Percentiles rank a stretch among this genome's conserved stretches.
These are phyloP conservation scores for Trichoderma reesei DNA, from an alignment of 495 filamentous ascomycete species.

Conservation along the genomic window DNA sequence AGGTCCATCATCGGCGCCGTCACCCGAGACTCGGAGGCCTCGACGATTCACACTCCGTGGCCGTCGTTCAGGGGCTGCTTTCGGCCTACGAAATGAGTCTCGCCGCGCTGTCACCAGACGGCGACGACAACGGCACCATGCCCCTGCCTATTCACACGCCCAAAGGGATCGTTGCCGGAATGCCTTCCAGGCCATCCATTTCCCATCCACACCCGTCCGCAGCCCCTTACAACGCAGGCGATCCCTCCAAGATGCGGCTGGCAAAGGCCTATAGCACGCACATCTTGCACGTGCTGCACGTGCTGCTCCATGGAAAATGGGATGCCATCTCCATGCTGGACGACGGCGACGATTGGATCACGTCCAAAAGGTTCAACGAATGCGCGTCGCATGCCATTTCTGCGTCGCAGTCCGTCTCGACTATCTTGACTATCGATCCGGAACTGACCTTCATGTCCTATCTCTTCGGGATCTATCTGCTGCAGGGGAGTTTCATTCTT, in stretches of 20 bases:
- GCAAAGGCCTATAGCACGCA: conserved; percentile 65
- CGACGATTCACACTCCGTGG: conserved; percentile 16
- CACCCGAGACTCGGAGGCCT: conserved; percentile 59
- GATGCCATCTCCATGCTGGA: conserved; percentile 49
- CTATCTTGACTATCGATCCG: conserved; percentile 46
- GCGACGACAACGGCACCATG: background rate
- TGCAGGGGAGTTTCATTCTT: conserved; percentile 49
- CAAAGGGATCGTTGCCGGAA: background rate
- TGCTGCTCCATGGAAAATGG: conserved; percentile 49
- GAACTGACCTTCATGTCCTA: conserved; percentile 54
- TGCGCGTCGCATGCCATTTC: conserved; percentile 45
- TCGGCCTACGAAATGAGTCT: conserved; percentile 18
- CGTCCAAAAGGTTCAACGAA: conserved; percentile 41
- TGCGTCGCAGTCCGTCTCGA: conserved; percentile 41
- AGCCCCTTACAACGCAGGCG: conserved; percentile 9
- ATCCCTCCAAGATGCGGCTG: conserved; percentile 41
- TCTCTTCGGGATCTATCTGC: conserved; percentile 50
- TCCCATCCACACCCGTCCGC: background rate
- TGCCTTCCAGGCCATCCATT: background rate
- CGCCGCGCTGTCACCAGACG: background rate
- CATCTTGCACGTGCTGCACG: conserved; percentile 49
- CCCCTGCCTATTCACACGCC: background rate
- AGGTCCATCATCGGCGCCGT: conserved; percentile 62
- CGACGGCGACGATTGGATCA: conserved; percentile 49
- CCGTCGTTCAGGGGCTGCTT: conserved; percentile 17